phyloP scores from a whole-genome alignment of 441 rosid genomes.

The Adansonia gregorii region DNA sequence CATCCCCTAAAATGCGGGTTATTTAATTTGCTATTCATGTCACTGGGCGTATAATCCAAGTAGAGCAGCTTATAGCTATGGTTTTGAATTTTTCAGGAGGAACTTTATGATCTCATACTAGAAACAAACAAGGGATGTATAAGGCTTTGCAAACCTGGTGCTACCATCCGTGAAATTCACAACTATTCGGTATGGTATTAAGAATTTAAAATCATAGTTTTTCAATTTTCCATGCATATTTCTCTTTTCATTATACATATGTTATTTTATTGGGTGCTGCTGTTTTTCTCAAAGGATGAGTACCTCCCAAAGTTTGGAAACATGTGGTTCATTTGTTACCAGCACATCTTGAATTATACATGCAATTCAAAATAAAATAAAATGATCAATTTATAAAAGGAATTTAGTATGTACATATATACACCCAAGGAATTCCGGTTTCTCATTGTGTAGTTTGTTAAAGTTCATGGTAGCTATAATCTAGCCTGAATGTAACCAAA shows the following conservation, averaged over 20 bases:
- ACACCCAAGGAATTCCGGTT: slow-evolving; percentile 3
- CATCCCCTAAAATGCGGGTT: neutral
- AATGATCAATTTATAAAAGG: neutral
- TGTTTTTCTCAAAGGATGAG: slow-evolving; percentile 5
- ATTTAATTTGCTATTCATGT: neutral
- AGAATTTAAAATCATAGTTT: slow-evolving; percentile 14
- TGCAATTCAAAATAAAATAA: slow-evolving; percentile 5
- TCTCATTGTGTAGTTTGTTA: neutral
- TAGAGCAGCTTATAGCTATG: slow-evolving; percentile 20
- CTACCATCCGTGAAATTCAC: slow-evolving; percentile 72
- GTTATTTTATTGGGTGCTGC: neutral
- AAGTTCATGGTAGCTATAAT: slow-evolving; percentile 3
- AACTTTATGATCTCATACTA: slow-evolving; percentile 84
- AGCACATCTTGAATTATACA: neutral
- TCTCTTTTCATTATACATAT: slow-evolving; percentile 10
- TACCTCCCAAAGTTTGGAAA: neutral
- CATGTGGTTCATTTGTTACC: neutral
- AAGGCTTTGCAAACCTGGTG: slow-evolving; percentile 82
- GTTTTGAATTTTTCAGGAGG: slow-evolving; percentile 54
- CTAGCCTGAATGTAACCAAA: neutral
- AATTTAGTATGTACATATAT: slow-evolving; percentile 10
- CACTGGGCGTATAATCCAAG: neutral
- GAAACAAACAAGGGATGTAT: slow-evolving; percentile 79
- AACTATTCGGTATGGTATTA: slow-evolving; percentile 62
- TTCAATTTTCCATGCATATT: slow-evolving; percentile 12